Evolutionary conservation across 257 asterid genomes (phyloP).

Genomic region (Salvia hispanica): DNA sequence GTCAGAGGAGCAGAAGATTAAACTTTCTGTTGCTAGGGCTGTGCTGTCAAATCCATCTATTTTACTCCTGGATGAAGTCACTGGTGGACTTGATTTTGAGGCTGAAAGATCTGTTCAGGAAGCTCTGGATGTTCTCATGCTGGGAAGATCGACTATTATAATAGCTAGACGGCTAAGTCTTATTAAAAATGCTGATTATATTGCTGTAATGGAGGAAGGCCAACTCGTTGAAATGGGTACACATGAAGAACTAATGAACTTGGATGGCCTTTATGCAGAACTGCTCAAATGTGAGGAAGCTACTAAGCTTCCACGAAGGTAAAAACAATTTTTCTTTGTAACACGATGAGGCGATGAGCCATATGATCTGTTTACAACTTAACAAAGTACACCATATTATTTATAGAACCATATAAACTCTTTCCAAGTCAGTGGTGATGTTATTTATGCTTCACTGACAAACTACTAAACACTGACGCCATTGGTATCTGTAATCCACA

Average conservation of each 20-base stretch:
- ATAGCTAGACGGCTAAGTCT: conserved; percentile 95
- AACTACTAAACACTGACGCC: conserved; percentile 11
- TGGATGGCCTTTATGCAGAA: conserved; percentile 98
- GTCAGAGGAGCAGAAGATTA: conserved; percentile 97
- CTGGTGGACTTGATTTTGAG: conserved; percentile 99
- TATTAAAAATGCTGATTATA: conserved; percentile 93
- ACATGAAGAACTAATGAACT: conserved; percentile 86
- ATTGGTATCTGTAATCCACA: conserved; percentile 21
- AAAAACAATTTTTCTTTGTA: conserved; percentile 26
- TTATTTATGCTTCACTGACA: conserved; percentile 19
- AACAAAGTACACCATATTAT: conserved; percentile 15
- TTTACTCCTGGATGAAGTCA: conserved; percentile 95
- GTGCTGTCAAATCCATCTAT: conserved; percentile 94
- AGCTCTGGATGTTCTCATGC: conserved; percentile 95
- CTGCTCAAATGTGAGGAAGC: conserved; percentile 98
- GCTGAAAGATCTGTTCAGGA: conserved; percentile 97
- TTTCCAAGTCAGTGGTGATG: conserved; percentile 11
- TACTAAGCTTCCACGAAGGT: conserved; percentile 98
- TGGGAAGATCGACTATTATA: conserved; percentile 95
- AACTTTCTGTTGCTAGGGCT: conserved; percentile 97
- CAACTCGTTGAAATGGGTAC: conserved; percentile 99
- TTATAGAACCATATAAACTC: conserved; percentile 3
- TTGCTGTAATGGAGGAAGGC: conserved; percentile 99
- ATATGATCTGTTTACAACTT: conserved; percentile 15
- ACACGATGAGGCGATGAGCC: conserved; percentile 22